Conservation (phyloP, 2,329 filamentous ascomycete genomes). For the Talaromyces sp. region DNA sequence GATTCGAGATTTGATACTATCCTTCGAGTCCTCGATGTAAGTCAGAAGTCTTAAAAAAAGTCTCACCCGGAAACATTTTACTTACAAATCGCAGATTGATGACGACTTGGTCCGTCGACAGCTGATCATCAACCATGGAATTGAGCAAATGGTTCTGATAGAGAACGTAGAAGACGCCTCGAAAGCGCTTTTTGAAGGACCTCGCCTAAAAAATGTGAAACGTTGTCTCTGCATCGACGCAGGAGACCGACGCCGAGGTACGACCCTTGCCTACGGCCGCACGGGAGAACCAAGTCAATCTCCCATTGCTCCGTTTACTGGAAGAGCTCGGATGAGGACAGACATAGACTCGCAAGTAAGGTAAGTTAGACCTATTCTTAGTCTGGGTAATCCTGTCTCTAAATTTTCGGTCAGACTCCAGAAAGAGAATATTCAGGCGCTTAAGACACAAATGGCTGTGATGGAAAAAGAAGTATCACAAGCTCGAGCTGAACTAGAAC, state of each 20-base stretch:
- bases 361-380: conserved; percentile 22
- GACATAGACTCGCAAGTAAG: conserved; percentile 64
- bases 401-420: conserved; percentile 32
- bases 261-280: conserved; percentile 51
- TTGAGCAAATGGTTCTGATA: conserved; percentile 81
- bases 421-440: conserved; percentile 44
- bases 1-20: conserved; percentile 68
- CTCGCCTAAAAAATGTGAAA: conserved; percentile 62
- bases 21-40: conserved; percentile 63
- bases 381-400: neutral
- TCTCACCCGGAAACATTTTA: neutral
- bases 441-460: conserved; percentile 50
- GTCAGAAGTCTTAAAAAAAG: conserved; percentile 1
- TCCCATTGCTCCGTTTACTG: conserved; percentile 48
- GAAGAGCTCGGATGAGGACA: conserved; percentile 68
- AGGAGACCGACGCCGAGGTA: conserved; percentile 57
- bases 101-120: conserved; percentile 71
- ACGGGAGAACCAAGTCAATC: conserved; percentile 45
- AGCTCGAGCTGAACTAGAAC: conserved; percentile 45
- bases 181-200: conserved; percentile 59
- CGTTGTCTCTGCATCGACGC: conserved; percentile 61
- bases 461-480: conserved; percentile 46
- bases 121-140: conserved; percentile 72
- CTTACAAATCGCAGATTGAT: conserved; percentile 54
- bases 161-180: conserved; percentile 61